These are phyloP conservation scores for Yamadazyma taylorii DNA, from an alignment of 1,139 yeast genomes.

Conservation along the genomic window DNA sequence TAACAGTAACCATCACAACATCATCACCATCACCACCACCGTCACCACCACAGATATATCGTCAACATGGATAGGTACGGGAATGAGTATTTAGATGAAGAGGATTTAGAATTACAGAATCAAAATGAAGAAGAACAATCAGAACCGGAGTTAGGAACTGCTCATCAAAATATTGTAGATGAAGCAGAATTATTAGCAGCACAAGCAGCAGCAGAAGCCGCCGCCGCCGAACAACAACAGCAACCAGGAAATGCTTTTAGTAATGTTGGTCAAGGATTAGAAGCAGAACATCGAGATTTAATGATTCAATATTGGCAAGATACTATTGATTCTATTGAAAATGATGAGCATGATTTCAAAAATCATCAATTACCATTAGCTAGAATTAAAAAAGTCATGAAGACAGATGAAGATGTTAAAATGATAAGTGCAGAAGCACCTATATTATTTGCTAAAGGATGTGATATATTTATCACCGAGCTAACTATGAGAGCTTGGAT, in stretches of 20 bases:
- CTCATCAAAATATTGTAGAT: constrained; percentile 29
- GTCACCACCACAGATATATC: background rate
- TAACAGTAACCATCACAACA: too few species aligned
- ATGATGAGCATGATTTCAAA: constrained; percentile 87
- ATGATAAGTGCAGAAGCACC: constrained; percentile 99
- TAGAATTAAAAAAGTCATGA: constrained; percentile 93
- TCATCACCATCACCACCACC: too few species aligned
- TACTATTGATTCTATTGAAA: constrained; percentile 86
- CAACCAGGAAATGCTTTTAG: constrained; percentile 73
- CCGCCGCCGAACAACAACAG: constrained; percentile 46
- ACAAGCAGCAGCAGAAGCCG: constrained; percentile 52
- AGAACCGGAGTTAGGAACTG: constrained; percentile 11
- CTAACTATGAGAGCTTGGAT: constrained; percentile 99
- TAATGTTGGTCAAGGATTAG: constrained; percentile 91
- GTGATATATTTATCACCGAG: constrained; percentile 95
- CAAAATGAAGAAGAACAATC: constrained; percentile 7
- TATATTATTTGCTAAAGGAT: constrained; percentile 92
- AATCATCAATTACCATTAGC: constrained; percentile 94
- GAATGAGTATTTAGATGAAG: constrained; percentile 16
- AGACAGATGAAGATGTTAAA: constrained; percentile 94
- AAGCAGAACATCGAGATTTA: constrained; percentile 77
- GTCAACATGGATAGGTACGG: constrained; percentile 15
- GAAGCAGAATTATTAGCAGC: constrained; percentile 42
- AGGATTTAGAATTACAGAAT: constrained; percentile 11
- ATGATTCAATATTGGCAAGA: constrained; percentile 98